Evolutionary conservation across 2,329 filamentous ascomycete genomes (phyloP).

Genomic region (Aspergillus sp.): DNA sequence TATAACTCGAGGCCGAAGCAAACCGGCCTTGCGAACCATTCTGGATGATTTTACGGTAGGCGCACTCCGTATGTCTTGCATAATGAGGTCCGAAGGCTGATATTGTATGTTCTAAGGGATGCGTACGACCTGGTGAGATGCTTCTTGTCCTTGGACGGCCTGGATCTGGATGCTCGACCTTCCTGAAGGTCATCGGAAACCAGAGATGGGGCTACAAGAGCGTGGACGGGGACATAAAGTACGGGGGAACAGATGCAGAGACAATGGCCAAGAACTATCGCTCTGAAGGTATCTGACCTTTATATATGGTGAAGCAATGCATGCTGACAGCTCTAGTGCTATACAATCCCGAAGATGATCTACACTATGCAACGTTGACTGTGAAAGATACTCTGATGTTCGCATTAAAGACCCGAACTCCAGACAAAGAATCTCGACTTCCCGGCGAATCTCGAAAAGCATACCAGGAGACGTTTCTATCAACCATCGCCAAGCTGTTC

Average conservation of each 20-base stretch:
- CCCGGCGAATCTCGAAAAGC: constrained; percentile 60
- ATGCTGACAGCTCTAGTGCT: constrained; percentile 48
- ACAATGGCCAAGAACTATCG: constrained; percentile 50
- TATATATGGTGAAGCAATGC: not conserved
- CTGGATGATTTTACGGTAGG: constrained; percentile 58
- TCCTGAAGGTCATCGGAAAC: constrained; percentile 78
- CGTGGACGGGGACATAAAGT: constrained; percentile 54
- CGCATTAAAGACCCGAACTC: constrained; percentile 66
- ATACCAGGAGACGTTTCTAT: constrained; percentile 60
- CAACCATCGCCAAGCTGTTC: constrained; percentile 68
- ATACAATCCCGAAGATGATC: constrained; percentile 75
- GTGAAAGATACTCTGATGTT: constrained; percentile 73
- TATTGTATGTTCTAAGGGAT: constrained; percentile 25
- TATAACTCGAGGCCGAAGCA: constrained; percentile 31
- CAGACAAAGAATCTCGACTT: constrained; percentile 58
- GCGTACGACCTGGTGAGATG: constrained; percentile 40
- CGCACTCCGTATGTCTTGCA: not conserved
- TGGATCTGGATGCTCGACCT: constrained; percentile 66
- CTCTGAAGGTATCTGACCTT: constrained; percentile 34
- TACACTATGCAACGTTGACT: constrained; percentile 74
- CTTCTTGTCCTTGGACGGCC: constrained; percentile 41
- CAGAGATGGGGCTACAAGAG: constrained; percentile 59
- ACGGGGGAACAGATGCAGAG: constrained; percentile 55
- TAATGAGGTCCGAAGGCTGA: not conserved
- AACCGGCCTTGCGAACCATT: constrained; percentile 59